Base-by-base conservation (phyloP, 441 rosid species). In the Erodium trifolium region DNA sequence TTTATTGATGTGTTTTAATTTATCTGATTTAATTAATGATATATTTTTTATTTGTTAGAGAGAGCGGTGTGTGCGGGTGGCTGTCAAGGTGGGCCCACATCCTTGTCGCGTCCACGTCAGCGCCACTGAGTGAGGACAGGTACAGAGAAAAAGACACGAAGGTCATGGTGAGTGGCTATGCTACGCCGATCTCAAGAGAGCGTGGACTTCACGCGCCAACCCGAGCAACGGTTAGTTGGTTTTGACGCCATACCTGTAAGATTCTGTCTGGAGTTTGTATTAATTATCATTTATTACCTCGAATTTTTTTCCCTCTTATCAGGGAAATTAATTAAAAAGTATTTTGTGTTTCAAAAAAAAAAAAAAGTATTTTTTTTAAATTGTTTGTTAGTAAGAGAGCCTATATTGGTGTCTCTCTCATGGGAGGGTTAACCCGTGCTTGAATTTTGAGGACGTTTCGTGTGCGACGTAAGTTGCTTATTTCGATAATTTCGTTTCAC, bases 31-130 rank as follows among this genome's bases (percentile, higher is more conserved):
- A 41, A 41, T 41, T 41, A 41, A 6, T 41, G 11, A 41, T 6
- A 41, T 7, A 0, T 7, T 41, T 7, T 41, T 41, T 41, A 11
- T 8, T 8, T 41, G 4, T 41, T 41, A 1, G 7, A 9, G 45
- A 9, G 45, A 5, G 9, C 10, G 55, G 13, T 11, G 13, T 47
- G 55, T 47, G 55, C 55, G 55, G 59, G n/a, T n/a, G 59, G 16
- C 59, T 51, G 59, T 51, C n/a, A 16, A 51, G 59, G 59, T 12
- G 59, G 59, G 59, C 59, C 59, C 59, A 51, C 59, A 51, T n/a
- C 59, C 59, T 51, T 16, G 59, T 51, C 4, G 17, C 4, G 59
- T n/a, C 59, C 59, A 51, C 59, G 59, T 51, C 59, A 51, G 59
- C 59, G 16, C 7, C 59, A 51, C 59, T 51, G 17, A 13, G 18